These are phyloP conservation scores for Phytophthora brassicae DNA, from an alignment of 352 stramenopile species.

Conservation along the genomic window DNA sequence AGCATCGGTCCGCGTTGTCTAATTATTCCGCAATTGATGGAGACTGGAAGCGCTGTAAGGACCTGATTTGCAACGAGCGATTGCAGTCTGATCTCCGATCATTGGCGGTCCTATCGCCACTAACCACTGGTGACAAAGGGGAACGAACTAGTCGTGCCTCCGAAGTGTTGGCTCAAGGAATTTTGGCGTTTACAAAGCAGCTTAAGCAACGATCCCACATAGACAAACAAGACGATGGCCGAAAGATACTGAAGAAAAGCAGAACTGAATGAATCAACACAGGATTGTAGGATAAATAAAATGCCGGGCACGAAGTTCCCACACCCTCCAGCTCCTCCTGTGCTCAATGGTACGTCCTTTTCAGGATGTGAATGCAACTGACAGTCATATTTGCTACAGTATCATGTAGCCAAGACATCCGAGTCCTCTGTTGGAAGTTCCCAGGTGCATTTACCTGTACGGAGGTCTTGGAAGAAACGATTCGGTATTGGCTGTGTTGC, in stretches of 20 bases:
- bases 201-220: conserved; percentile 25
- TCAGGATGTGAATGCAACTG: conserved; percentile 10
- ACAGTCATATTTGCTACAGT: conserved; percentile 12
- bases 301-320: conserved; percentile 25
- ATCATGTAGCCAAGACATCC: not conserved
- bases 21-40: conserved; percentile 1
- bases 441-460: conserved; percentile 46
- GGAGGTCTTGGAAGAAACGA: conserved; percentile 50
- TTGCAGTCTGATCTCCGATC: conserved; percentile 46
- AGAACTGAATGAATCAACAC: conserved; percentile 27
- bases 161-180: conserved; percentile 43
- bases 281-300: conserved; percentile 53
- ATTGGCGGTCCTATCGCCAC: conserved; percentile 20
- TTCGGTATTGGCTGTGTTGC: conserved; percentile 23
- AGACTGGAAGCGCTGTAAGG: conserved; percentile 31
- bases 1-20: conserved; percentile 6
- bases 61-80: conserved; percentile 52
- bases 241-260: conserved; percentile 28
- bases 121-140: conserved; percentile 8
- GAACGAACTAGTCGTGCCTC: conserved; percentile 37
- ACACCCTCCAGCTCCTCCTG: conserved; percentile 5
- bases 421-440: conserved; percentile 13
- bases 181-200: conserved; percentile 39
- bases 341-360: conserved; percentile 23
- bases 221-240: conserved; percentile 30